Conservation (phyloP, 306 rosid species). For the Myrica gale region DNA sequence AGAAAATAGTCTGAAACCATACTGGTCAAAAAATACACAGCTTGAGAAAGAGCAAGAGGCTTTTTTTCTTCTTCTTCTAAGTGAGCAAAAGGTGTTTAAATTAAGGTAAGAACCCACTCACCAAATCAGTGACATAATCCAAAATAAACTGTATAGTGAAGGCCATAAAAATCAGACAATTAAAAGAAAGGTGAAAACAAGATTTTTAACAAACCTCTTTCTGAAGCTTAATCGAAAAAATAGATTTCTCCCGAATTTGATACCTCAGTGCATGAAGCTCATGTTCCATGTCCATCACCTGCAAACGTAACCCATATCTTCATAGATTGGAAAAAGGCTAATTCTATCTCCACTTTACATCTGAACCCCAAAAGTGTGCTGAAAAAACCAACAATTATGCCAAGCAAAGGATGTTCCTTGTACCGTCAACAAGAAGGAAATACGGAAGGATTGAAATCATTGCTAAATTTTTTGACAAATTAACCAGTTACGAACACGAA, state of each 20-base stretch:
- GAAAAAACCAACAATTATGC: neutral
- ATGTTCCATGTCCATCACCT: constrained; percentile 93
- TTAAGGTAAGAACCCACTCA: neutral
- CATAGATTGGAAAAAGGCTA: constrained; percentile 7
- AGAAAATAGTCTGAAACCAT: neutral
- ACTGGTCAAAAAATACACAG: neutral
- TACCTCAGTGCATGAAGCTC: constrained; percentile 85
- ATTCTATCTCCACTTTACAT: neutral
- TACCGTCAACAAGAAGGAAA: neutral
- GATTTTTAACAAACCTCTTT: constrained; percentile 65
- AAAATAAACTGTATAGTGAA: neutral
- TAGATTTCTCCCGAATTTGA: constrained; percentile 79
- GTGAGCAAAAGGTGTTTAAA: neutral
- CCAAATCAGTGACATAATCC: constrained; percentile 1
- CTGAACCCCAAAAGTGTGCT: neutral
- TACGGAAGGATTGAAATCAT: neutral
- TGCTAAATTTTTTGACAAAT: neutral
- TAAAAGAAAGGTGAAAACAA: constrained; percentile 10
- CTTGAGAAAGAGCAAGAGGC: neutral
- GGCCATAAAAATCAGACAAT: neutral
- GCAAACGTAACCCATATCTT: constrained; percentile 30
- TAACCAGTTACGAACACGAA: neutral
- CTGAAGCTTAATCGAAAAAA: constrained; percentile 79
- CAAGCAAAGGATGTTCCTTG: neutral
- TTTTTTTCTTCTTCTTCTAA: neutral